phyloP scores from a whole-genome alignment of 768 basidiomycete genomes.

The Kwoniella pini region DNA sequence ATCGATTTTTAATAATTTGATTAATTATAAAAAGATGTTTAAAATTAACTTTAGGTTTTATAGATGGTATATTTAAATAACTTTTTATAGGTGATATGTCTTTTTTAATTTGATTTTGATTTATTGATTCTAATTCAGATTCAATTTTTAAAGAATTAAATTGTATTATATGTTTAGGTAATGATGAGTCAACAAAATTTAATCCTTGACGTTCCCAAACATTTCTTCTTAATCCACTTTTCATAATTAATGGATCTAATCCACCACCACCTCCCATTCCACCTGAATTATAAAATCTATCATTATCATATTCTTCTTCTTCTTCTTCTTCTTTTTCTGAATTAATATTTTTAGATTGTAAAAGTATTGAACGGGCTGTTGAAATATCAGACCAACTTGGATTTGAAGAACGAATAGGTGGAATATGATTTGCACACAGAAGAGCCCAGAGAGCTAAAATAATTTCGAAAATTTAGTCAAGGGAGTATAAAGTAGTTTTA shows the following conservation, averaged over 20 bases:
- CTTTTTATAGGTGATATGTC: constrained; percentile 32
- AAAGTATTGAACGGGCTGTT: constrained; percentile 7
- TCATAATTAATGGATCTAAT: constrained; percentile 26
- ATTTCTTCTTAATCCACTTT: constrained; percentile 26
- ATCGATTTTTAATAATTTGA: constrained; percentile 30
- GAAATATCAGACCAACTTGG: constrained; percentile 40
- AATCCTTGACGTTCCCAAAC: constrained; percentile 37
- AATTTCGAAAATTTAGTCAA: too few relatives aligned
- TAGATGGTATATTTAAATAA: constrained; percentile 34
- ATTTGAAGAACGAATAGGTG: constrained; percentile 29
- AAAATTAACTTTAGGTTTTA: constrained; percentile 42
- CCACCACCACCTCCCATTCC: constrained; percentile 25
- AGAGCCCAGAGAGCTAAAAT: constrained; percentile 33
- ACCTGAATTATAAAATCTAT: constrained; percentile 14
- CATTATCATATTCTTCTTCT: constrained; percentile 22
- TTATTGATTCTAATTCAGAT: too few relatives aligned
- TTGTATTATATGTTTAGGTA: constrained; percentile 6
- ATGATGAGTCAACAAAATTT: neutral
- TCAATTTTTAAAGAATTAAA: neutral
- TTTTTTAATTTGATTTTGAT: neutral
- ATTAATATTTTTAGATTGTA: neutral
- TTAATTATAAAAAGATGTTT: constrained; percentile 47
- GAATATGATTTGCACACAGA: constrained; percentile 24
- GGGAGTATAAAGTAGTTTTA: too few relatives aligned
- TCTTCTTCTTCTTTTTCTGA: neutral